These are phyloP conservation scores for Myriangium duriaei DNA, from an alignment of 2,329 filamentous ascomycete genomes.

Conservation along the genomic window DNA sequence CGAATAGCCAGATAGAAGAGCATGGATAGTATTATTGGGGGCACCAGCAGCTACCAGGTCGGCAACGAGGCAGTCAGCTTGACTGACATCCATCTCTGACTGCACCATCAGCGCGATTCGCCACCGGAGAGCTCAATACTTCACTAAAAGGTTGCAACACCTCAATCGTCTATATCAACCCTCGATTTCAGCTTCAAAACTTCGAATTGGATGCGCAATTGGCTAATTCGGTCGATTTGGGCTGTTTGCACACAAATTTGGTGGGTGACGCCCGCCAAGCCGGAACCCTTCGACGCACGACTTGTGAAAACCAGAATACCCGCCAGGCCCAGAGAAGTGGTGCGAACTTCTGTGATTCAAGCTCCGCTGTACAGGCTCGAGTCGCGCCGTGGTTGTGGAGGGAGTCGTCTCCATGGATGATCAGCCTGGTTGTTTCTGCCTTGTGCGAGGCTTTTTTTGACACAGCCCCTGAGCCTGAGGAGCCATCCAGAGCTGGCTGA, in stretches of 20 bases:
- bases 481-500: too few relatives aligned
- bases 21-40: neutral
- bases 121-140: neutral
- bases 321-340: too few relatives aligned
- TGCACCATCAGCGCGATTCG: neutral
- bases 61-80: neutral
- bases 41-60: neutral
- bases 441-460: too few relatives aligned
- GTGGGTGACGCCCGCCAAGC: neutral
- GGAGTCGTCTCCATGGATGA: too few relatives aligned
- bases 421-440: too few relatives aligned
- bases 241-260: neutral
- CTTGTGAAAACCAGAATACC: neutral
- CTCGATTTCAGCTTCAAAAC: neutral
- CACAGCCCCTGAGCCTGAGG: too few relatives aligned
- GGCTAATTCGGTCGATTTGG: neutral
- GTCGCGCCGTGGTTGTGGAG: too few relatives aligned
- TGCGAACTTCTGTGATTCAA: too few relatives aligned
- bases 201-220: neutral
- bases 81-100: neutral
- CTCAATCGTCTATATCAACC: neutral
- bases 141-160: neutral
- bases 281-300: neutral
- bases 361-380: too few relatives aligned
- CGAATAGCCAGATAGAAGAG: neutral